A percentile compares a stretch with the other conserved stretches of the same genome.
phyloP scores from a whole-genome alignment of 495 filamentous ascomycete genomes.

The Cryomyces minteri region DNA sequence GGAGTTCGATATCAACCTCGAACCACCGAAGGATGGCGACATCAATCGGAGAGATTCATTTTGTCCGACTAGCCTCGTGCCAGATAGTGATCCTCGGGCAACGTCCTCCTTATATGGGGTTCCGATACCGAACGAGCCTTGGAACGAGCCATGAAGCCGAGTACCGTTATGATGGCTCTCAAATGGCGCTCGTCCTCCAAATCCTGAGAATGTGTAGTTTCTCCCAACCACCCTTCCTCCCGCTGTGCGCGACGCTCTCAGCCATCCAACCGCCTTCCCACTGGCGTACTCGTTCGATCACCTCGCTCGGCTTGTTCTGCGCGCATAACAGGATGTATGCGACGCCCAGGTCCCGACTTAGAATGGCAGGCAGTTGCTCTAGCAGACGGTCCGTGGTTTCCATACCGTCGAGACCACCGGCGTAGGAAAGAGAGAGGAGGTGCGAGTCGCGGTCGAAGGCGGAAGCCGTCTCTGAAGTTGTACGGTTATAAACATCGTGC shows the following conservation, averaged over 20 bases:
- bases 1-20: constrained; percentile 8
- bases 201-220: constrained; percentile 67
- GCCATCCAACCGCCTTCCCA: constrained; percentile 43
- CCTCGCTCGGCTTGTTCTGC: constrained; percentile 64
- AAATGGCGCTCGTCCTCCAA: constrained; percentile 25
- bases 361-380: constrained; percentile 37
- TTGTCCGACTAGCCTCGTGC: no score
- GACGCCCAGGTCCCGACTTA: constrained; percentile 47
- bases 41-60: no score
- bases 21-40: neutral
- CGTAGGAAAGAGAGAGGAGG: constrained; percentile 72
- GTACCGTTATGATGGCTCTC: no score
- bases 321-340: constrained; percentile 81
- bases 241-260: constrained; percentile 67
- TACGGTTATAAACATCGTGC: constrained; percentile 11
- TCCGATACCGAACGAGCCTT: no score
- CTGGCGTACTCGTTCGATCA: constrained; percentile 41
- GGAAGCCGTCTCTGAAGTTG: constrained; percentile 13
- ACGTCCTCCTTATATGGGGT: no score
- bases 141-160: no score
- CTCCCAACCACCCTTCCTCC: constrained; percentile 82
- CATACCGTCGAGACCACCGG: constrained; percentile 81
- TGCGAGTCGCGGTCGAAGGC: constrained; percentile 54
- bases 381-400: constrained; percentile 70
- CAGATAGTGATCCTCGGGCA: no score